Percentiles rank a stretch among this genome's conserved stretches.
Evolutionary conservation across 108 stramenopile species (phyloP).

Genomic region (Mediolabrus comicus): DNA sequence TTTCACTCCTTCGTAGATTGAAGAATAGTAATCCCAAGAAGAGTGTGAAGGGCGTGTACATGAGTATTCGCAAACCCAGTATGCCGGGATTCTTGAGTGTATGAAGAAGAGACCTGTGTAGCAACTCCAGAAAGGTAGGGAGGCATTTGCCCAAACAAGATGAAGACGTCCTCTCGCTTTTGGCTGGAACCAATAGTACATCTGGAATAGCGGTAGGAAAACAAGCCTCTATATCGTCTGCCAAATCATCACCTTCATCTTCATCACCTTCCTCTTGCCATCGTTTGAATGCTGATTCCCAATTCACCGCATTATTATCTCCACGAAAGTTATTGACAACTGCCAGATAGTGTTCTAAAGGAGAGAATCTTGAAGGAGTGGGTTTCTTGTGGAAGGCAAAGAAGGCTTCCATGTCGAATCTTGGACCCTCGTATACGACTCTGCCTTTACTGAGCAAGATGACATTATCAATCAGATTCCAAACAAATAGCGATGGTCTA

Average conservation of each 20-base stretch:
- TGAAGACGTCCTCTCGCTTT: not conserved
- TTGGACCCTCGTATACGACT: constrained; percentile 53
- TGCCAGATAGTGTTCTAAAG: constrained; percentile 21
- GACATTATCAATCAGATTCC: constrained; percentile 60
- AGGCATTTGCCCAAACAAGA: too few relatives aligned
- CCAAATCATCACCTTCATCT: constrained; percentile 3
- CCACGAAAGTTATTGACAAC: constrained; percentile 20
- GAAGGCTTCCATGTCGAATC: constrained; percentile 56
- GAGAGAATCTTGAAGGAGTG: constrained; percentile 37
- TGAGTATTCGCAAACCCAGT: constrained; percentile 51
- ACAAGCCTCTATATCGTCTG: constrained; percentile 1
- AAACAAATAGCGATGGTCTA: constrained; percentile 52
- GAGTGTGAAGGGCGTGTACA: constrained; percentile 52
- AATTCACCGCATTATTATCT: not conserved
- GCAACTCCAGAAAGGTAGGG: constrained; percentile 28
- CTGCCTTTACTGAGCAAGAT: constrained; percentile 52
- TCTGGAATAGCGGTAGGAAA: constrained; percentile 43
- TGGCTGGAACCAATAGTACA: constrained; percentile 40
- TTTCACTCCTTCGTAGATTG: constrained; percentile 36
- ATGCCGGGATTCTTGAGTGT: constrained; percentile 64
- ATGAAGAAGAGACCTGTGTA: constrained; percentile 52
- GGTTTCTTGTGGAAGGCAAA: constrained; percentile 45
- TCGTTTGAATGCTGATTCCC: constrained; percentile 5
- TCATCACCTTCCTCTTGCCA: constrained; percentile 21
- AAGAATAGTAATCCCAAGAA: constrained; percentile 46